A percentile compares a stretch with the other conserved stretches of the same genome.
Conservation (phyloP, 768 basidiomycete genomes). For the Phanerodontia chrysosporium region DNA sequence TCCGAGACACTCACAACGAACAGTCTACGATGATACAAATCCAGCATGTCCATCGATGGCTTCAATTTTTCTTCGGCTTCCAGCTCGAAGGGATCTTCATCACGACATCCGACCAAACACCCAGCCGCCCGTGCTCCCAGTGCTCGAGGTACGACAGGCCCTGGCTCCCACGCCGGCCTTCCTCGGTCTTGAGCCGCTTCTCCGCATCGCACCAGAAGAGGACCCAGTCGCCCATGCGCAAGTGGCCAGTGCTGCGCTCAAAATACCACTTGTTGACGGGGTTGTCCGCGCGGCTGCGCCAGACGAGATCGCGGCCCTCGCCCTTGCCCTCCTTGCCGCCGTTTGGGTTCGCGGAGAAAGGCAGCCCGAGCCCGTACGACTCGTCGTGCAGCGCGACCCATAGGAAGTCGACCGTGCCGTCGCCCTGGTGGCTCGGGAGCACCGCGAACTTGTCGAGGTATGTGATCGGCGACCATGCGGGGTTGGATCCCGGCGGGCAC, state of each 20-base stretch:
- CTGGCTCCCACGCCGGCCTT: conserved; percentile 56
- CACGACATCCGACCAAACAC: conserved; percentile 64
- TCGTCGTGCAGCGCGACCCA: conserved; percentile 99
- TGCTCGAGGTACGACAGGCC: conserved; percentile 69
- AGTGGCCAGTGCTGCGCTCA: conserved; percentile 88
- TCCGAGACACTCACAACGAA: background rate
- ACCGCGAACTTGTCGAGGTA: conserved; percentile 99
- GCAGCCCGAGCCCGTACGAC: conserved; percentile 92
- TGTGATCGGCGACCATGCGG: conserved; percentile 49
- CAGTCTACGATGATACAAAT: background rate
- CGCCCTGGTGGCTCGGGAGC: conserved; percentile 90
- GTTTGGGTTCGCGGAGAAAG: conserved; percentile 92
- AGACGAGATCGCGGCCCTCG: conserved; percentile 90
- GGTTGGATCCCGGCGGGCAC: conserved; percentile 25
- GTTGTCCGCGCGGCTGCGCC: conserved; percentile 90
- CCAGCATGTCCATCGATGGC: background rate
- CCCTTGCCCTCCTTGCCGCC: conserved; percentile 89
- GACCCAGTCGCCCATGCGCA: conserved; percentile 83
- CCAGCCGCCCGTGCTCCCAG: conserved; percentile 72
- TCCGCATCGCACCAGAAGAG: conserved; percentile 99
- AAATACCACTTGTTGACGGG: conserved; percentile 99
- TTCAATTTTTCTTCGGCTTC: conserved; percentile 32
- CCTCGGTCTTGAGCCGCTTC: conserved; percentile 69
- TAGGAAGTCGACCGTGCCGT: conserved; percentile 97
- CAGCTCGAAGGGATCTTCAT: conserved; percentile 76